Percentiles rank a stretch among this genome's conserved stretches.
Evolutionary conservation across 805 yeast species (phyloP).

Genomic region (Tetrapisispora namnaoensis): DNA sequence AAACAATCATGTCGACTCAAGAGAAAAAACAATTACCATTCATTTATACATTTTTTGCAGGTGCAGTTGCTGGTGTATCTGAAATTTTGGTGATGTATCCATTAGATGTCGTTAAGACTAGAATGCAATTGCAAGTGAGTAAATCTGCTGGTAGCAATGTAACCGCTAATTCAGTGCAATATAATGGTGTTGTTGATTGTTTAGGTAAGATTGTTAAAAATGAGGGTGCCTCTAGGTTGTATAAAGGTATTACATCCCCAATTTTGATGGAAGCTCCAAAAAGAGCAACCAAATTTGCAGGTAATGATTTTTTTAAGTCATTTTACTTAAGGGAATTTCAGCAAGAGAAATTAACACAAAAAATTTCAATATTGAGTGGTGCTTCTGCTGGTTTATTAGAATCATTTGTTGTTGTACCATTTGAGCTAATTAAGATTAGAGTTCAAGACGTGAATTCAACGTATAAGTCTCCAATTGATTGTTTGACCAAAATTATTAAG

Average conservation of each 20-base stretch:
- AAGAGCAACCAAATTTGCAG: conserved; percentile 97
- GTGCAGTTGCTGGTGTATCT: conserved; percentile 95
- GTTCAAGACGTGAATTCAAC: conserved; percentile 80
- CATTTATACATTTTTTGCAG: conserved; percentile 80
- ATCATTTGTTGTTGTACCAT: conserved; percentile 94
- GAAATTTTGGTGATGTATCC: conserved; percentile 96
- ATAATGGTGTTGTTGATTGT: conserved; percentile 79
- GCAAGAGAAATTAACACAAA: conserved; percentile 51
- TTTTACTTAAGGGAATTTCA: conserved; percentile 67
- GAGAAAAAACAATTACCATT: conserved; percentile 48
- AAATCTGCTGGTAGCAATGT: conserved; percentile 20
- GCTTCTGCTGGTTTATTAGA: conserved; percentile 98
- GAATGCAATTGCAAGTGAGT: conserved; percentile 76
- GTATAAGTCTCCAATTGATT: conserved; percentile 79
- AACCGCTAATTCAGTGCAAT: conserved; percentile 25
- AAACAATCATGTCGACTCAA: not conserved
- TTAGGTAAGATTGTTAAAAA: conserved; percentile 69
- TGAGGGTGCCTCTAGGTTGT: conserved; percentile 78
- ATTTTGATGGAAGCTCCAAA: conserved; percentile 98
- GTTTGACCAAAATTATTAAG: conserved; percentile 58
- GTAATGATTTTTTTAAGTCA: conserved; percentile 93
- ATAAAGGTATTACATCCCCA: conserved; percentile 93
- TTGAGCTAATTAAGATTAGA: conserved; percentile 90
- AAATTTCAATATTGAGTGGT: conserved; percentile 83
- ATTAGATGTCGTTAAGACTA: conserved; percentile 90